A percentile compares a stretch with the other conserved stretches of the same genome.
These are phyloP conservation scores for Penicillium lagena DNA, from an alignment of 495 filamentous ascomycete species.

Conservation along the genomic window DNA sequence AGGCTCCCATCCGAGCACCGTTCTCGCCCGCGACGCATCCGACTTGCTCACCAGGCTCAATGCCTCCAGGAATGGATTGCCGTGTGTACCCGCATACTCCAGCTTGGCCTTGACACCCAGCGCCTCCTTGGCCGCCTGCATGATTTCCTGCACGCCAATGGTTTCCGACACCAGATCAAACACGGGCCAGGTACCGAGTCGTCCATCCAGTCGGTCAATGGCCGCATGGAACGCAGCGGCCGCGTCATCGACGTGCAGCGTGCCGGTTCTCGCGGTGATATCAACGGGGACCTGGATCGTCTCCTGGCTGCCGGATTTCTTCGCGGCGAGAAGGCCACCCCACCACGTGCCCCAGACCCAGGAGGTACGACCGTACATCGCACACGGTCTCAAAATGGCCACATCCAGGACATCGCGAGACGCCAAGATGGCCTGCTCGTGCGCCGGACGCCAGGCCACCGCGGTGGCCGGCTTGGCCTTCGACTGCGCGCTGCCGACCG, in stretches of 20 bases:
- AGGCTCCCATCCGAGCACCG: conserved; percentile 32
- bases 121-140: conserved; percentile 1
- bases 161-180: conserved; percentile 35
- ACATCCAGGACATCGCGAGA: conserved; percentile 28
- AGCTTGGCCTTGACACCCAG: conserved; percentile 2
- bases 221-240: conserved; percentile 23
- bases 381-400: conserved; percentile 26
- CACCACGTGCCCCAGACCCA: conserved; percentile 19
- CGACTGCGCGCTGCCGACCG: conserved; percentile 10
- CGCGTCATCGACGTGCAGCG: conserved; percentile 36
- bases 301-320: conserved; percentile 1
- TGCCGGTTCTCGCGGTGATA: conserved; percentile 7
- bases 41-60: conserved; percentile 8
- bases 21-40: conserved; percentile 23
- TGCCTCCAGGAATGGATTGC: conserved; percentile 6
- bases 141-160: conserved; percentile 2
- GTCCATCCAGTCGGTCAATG: conserved; percentile 27
- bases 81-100: conserved; percentile 7
- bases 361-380: conserved; percentile 27
- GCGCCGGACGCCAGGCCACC: conserved; percentile 23
- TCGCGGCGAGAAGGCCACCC: conserved; percentile 16
- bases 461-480: conserved; percentile 12
- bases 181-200: conserved; percentile 30
- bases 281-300: conserved; percentile 17
- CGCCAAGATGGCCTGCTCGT: conserved; percentile 28